phyloP scores from a whole-genome alignment of 2,329 filamentous ascomycete genomes.

The Ceratocystis variospora region DNA sequence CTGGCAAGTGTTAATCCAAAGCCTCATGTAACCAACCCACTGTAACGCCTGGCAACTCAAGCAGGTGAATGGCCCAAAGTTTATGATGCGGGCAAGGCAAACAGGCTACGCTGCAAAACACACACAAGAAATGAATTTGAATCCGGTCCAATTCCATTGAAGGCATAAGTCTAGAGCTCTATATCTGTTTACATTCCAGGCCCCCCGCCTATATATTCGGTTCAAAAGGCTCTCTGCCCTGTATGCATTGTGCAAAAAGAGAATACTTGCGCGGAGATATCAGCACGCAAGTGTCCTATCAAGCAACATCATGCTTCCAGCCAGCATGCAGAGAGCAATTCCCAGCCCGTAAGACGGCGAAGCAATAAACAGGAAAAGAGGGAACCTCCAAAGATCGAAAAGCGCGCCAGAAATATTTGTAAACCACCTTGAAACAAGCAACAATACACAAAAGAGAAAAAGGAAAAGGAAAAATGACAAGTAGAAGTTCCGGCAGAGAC shows the following conservation, averaged over 20 bases:
- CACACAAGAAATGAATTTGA: not conserved
- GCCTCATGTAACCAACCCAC: not conserved
- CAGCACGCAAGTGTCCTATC: not conserved
- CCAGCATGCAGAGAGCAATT: conserved; percentile 4
- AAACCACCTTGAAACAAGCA: not conserved
- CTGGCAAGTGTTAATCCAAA: not conserved
- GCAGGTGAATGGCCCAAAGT: not conserved
- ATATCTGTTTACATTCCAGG: conserved; percentile 4
- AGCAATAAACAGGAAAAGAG: conserved; percentile 7
- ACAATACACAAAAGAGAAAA: not conserved
- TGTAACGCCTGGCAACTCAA: too few relatives aligned
- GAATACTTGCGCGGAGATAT: not conserved
- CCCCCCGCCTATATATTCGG: not conserved
- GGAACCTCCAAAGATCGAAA: not conserved
- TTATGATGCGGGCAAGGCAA: not conserved
- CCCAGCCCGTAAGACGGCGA: conserved; percentile 1
- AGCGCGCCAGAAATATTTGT: not conserved
- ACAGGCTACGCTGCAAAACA: not conserved
- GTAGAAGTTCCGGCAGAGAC: not conserved
- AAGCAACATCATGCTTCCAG: not conserved
- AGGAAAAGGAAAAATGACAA: not conserved
- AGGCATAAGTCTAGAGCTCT: conserved; percentile 7
- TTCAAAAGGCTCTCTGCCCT: conserved; percentile 1
- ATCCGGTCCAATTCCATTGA: conserved; percentile 2
- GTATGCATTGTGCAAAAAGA: not conserved